Evolutionary conservation across 371 early-diverging fungal species (phyloP).

Genomic region (Coemansia sp.): DNA sequence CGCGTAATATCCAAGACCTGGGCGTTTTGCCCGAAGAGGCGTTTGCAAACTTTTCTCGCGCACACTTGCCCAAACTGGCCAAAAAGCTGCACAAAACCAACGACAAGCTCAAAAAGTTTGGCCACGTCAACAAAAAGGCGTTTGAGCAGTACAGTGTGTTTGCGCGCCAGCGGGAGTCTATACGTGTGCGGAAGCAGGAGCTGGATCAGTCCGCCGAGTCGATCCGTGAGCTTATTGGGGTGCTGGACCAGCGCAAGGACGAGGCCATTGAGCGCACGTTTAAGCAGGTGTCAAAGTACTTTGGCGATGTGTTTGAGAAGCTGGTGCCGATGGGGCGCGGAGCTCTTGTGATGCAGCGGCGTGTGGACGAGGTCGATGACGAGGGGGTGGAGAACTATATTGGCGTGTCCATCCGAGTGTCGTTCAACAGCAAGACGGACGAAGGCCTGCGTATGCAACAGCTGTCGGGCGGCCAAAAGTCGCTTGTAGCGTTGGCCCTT

Average conservation of each 20-base stretch:
- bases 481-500: constrained; percentile 94
- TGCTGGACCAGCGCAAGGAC: constrained; percentile 92
- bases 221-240: constrained; percentile 82
- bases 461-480: constrained; percentile 99
- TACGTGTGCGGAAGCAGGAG: constrained; percentile 80
- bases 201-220: constrained; percentile 80
- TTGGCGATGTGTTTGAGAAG: constrained; percentile 83
- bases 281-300: constrained; percentile 84
- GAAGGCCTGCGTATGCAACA: constrained; percentile 93
- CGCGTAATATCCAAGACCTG: constrained; percentile 84
- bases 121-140: constrained; percentile 97
- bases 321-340: constrained; percentile 91
- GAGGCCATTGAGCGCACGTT: constrained; percentile 96
- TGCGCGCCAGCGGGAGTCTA: constrained; percentile 81
- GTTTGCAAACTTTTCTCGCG: constrained; percentile 61
- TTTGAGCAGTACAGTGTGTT: constrained; percentile 94
- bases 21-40: constrained; percentile 97
- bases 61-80: constrained; percentile 52
- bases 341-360: constrained; percentile 79
- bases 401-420: constrained; percentile 91
- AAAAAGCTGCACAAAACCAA: constrained; percentile 77
- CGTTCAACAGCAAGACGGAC: constrained; percentile 83
- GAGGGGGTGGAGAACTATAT: constrained; percentile 73
- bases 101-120: constrained; percentile 80
- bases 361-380: constrained; percentile 50